phyloP scores from a whole-genome alignment of 1,284 basidiomycete species.

The Ceratobasidium sp. region DNA sequence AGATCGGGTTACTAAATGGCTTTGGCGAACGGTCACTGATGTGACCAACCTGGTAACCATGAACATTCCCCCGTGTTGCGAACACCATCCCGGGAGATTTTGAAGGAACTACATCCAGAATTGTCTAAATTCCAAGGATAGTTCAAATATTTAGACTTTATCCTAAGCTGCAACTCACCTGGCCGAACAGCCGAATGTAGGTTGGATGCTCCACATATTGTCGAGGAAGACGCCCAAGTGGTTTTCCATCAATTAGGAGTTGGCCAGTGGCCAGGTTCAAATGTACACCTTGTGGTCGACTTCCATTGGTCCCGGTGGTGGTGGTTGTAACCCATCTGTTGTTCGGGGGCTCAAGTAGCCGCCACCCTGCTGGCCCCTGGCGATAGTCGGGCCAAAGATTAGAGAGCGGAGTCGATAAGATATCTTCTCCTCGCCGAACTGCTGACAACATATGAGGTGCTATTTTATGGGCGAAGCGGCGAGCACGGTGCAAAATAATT shows the following conservation, averaged over 20 bases:
- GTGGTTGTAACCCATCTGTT: conserved; percentile 53
- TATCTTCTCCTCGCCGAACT: conserved; percentile 24
- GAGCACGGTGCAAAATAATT: conserved; percentile 44
- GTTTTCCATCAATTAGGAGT: conserved; percentile 55
- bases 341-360: conserved; percentile 45
- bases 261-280: conserved; percentile 54
- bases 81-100: conserved; percentile 52
- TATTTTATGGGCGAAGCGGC: conserved; percentile 47
- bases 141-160: neutral
- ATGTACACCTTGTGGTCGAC: conserved; percentile 47
- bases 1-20: no score
- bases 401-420: conserved; percentile 51
- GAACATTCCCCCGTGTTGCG: conserved; percentile 47
- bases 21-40: no score
- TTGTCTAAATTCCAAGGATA: conserved; percentile 46
- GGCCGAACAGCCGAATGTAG: conserved; percentile 50
- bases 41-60: conserved; percentile 46
- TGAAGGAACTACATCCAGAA: conserved; percentile 52
- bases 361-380: conserved; percentile 48
- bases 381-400: conserved; percentile 49
- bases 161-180: conserved; percentile 45
- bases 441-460: conserved; percentile 44
- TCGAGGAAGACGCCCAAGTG: conserved; percentile 52
- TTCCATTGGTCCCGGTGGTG: conserved; percentile 38
- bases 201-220: conserved; percentile 50